Percentiles rank a stretch among this genome's conserved stretches.
These are phyloP conservation scores for Pythium apleroticum DNA, from an alignment of 352 stramenopile species.

Conservation along the genomic window DNA sequence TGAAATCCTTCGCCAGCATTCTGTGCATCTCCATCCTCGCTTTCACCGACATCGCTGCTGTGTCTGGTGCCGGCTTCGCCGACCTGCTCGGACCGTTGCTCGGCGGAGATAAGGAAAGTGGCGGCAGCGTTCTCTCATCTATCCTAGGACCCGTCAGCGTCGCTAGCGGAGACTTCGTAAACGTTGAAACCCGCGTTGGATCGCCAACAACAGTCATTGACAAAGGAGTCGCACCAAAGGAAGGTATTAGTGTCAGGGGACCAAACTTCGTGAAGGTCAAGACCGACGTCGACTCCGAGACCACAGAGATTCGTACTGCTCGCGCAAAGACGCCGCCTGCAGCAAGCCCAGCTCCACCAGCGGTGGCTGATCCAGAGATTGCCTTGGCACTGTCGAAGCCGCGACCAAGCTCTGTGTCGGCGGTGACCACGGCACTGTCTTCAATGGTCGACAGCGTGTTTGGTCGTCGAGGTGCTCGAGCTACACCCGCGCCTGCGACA, in stretches of 20 bases:
- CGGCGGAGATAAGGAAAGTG: background rate
- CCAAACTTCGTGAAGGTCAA: constrained; percentile 10
- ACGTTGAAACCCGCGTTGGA: constrained; percentile 4
- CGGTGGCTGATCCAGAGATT: background rate
- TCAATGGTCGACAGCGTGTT: background rate
- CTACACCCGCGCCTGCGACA: background rate
- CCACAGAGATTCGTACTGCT: constrained; percentile 2
- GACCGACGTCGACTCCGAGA: constrained; percentile 13
- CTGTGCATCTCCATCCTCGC: background rate
- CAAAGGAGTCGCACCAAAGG: background rate
- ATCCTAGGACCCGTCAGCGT: background rate
- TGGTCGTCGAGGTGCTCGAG: background rate
- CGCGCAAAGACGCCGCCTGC: background rate
- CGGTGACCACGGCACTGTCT: background rate
- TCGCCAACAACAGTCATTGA: constrained; percentile 8
- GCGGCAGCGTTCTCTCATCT: background rate
- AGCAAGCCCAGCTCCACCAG: background rate
- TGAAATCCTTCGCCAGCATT: background rate
- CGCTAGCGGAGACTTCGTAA: background rate
- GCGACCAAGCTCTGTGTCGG: background rate
- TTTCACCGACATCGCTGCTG: background rate
- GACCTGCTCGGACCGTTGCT: background rate
- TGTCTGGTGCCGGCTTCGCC: background rate
- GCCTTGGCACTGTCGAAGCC: background rate
- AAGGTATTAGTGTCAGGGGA: background rate